Evolutionary conservation across 1,284 basidiomycete species (phyloP), one percentile per base, ranked within the genome.

Genomic region (Melampsora americana): DNA sequence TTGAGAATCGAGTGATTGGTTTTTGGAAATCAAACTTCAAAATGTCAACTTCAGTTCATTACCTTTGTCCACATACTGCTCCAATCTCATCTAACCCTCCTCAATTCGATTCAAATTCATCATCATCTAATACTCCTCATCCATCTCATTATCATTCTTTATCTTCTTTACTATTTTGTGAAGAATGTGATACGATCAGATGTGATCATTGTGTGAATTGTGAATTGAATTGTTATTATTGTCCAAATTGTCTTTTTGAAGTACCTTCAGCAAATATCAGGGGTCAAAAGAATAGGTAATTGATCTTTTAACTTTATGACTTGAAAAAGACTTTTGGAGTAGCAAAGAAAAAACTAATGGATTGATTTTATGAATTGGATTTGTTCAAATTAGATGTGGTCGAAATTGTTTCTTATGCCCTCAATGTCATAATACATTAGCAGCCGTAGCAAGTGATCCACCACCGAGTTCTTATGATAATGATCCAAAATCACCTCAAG

Each of bases 171-270:
- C 96, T 93, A 85, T 99, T 98, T 83, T 99, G 96, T 84, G 95
- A 97, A 83, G 95, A 98, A 86, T 99, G 96, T 84, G 94, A 98
- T 83, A 90, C 91, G 1, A 88, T 99, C 59, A 86, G 94, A 72
- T 99, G 96, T 82, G 91, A 95, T 81, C 88, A 90, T 79, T 99
- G 96, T 80, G 92, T 96, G 9, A 88, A 89, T 5, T 85, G 92
- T 69, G 96, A 99, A 86, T 90, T 98, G 81, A 92, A 92, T 81
- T 92, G 92, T 70, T 98, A 97, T 84, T 98, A 92, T 83, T 99
- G 96, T 82, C 96, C 96, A 28, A 95, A 95, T 83, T 99, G 96
- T 83, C 86, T 98, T n/a, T 99, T 99, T 83, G 96, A 99, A 81
- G 95, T 99, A 4, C 96, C 95, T 0, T 92, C 90, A 80, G 94